Evolutionary conservation across 768 basidiomycete genomes (phyloP), one percentile per base, ranked within the genome.

Genomic region (Podaxis pistillaris): DNA sequence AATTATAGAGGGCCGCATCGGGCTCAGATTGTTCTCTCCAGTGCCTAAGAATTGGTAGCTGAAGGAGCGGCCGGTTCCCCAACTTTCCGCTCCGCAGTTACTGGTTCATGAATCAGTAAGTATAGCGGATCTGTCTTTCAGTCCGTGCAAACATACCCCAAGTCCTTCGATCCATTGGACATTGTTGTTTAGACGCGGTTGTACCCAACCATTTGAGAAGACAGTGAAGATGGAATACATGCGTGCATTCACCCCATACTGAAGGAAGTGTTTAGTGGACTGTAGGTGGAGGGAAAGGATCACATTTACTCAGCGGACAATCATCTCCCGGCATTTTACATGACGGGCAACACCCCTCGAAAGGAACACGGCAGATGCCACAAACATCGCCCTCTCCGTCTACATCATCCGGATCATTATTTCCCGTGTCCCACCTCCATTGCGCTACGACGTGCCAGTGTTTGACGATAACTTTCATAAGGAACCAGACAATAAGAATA

Each of bases 181-280:
- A 99, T 68, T 96, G 94, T 68, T 91, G 89, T 73, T 98, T 98
- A 38, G 92, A 95, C 13, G 91, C 86, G 4, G 86, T 78, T 0
- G 95, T 96, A 3, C 88, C 88, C 63, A 98, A 86, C 97, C 97
- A 99, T 74, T 98, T 97, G 66, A 96, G 81, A 12, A 99, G 77
- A 75, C 96, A 98, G 73, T 99, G 96, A 93, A 98, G 95, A 72
- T 99, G 97, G 71, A 98, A 99, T 62, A 97, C 88, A 72, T 98
- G 97, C 5, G 88, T 93, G 71, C 96, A 99, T 76, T 97, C 89
- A 37, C 97, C 97, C 93, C 95, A 98, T 58, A 98, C 96, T 98
- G 66, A n/a, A 62, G 13, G 30, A 38, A 19, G n/a, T 33, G 1
- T 46, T 46, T 36, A 60, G 46, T n/a, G 38, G 28, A 61, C 30